These are phyloP conservation scores for Cladosporium cucumerinum DNA, from an alignment of 2,329 filamentous ascomycete genomes.

Conservation along the genomic window DNA sequence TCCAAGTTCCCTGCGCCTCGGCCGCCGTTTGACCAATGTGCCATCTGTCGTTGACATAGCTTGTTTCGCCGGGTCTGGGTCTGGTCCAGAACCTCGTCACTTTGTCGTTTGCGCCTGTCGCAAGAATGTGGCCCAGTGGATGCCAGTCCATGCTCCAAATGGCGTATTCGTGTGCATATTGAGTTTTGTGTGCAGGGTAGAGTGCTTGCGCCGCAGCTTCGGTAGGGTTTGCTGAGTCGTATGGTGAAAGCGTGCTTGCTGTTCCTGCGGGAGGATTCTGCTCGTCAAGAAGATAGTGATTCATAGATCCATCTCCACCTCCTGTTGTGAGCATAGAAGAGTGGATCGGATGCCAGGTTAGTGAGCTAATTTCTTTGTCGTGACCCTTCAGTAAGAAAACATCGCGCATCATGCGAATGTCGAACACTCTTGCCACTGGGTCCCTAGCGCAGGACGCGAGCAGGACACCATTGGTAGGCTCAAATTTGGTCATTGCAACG, in stretches of 20 bases:
- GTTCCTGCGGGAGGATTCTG: constrained; percentile 78
- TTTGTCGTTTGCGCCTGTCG: constrained; percentile 92
- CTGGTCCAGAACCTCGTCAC: constrained; percentile 97
- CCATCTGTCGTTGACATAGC: constrained; percentile 83
- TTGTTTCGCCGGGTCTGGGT: constrained; percentile 79
- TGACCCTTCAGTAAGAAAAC: constrained; percentile 90
- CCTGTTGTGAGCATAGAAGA: constrained; percentile 85
- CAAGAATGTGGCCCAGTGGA: constrained; percentile 89
- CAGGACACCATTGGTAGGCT: constrained; percentile 76
- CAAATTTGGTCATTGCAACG: constrained; percentile 88
- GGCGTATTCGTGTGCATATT: constrained; percentile 87
- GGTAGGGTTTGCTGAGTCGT: constrained; percentile 75
- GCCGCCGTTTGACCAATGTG: constrained; percentile 93
- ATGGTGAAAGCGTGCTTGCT: constrained; percentile 70
- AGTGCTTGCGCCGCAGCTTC: constrained; percentile 86
- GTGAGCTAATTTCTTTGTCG: constrained; percentile 90
- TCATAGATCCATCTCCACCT: constrained; percentile 81
- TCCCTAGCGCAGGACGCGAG: constrained; percentile 91
- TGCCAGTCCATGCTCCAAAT: constrained; percentile 99
- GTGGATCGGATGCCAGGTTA: constrained; percentile 93
- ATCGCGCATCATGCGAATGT: constrained; percentile 97
- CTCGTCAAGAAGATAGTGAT: constrained; percentile 94
- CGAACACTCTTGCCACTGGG: constrained; percentile 88
- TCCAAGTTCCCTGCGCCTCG: constrained; percentile 93
- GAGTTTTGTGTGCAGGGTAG: constrained; percentile 81